These are phyloP conservation scores for Elsinoe fawcettii DNA, from an alignment of 2,329 filamentous ascomycete genomes.

Conservation along the genomic window DNA sequence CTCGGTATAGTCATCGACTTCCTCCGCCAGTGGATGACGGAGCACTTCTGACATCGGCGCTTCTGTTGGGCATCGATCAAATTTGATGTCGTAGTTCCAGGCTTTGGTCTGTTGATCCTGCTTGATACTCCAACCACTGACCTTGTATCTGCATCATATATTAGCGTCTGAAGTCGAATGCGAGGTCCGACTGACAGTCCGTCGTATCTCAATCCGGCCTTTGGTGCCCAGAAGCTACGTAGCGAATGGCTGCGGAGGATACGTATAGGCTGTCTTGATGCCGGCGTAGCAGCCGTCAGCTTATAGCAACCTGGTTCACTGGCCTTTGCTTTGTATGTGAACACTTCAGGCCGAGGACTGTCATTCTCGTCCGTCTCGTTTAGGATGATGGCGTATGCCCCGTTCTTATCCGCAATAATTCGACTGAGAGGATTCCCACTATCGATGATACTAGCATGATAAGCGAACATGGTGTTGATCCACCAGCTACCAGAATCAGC, in stretches of 20 bases:
- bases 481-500: slow-evolving; percentile 36
- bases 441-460: slow-evolving; percentile 42
- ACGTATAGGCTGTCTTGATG: slow-evolving; percentile 36
- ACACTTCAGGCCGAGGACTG: slow-evolving; percentile 27
- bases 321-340: slow-evolving; percentile 35
- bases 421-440: slow-evolving; percentile 35
- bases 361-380: slow-evolving; percentile 34
- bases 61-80: slow-evolving; percentile 30
- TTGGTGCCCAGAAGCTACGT: slow-evolving; percentile 39
- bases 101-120: slow-evolving; percentile 22
- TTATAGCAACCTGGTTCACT: slow-evolving; percentile 38
- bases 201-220: slow-evolving; percentile 42
- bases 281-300: slow-evolving; percentile 35
- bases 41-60: slow-evolving; percentile 31
- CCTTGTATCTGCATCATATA: slow-evolving; percentile 26
- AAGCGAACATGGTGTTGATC: slow-evolving; percentile 42
- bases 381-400: slow-evolving; percentile 41
- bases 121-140: slow-evolving; percentile 37
- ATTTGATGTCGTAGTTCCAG: slow-evolving; percentile 34
- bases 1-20: slow-evolving; percentile 42
- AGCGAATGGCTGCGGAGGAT: slow-evolving; percentile 39
- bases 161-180: background rate
- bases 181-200: slow-evolving; percentile 34
- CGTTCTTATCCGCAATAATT: slow-evolving; percentile 35
- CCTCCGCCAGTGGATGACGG: slow-evolving; percentile 35